Base-by-base conservation (phyloP, 192 early-diverging fungal species). In the Gigaspora rosea region DNA sequence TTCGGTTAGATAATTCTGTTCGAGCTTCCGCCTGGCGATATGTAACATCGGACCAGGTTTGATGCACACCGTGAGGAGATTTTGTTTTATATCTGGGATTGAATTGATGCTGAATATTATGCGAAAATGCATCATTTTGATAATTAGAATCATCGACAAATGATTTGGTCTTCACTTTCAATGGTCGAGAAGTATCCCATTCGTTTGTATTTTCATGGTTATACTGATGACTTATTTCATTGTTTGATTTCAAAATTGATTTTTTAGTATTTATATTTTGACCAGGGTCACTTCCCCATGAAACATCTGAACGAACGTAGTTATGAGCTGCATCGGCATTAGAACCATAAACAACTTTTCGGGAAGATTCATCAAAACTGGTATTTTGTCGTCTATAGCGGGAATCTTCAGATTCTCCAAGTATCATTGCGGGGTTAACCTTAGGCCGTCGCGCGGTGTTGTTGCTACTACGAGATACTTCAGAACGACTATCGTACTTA, bases 41-140 rank as follows among this genome's bases (percentile, higher is more conserved):
- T 27, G 51, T 52, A 16, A 75, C 74, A n/a, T 75, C 74, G 7
- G 74, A 75, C 74, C 63, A 65, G 32, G 61, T 35, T 41, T 33
- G 20, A 20, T n/a, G 74, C 32, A 4, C 13, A 12, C 20, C 27
- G 2, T 27, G 13, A 8, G 61, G 15, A 27, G 46, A 75, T 33
- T 49, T 64, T 20, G 33, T n/a, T 10, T 46, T 66, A 11, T 47
- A 47, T 33, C 64, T 46, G n/a, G 64, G 64, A n/a, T 66, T 64
- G 15, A 16, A 33, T 15, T 64, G 62, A 36, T 41, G 3, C 2
- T n/a, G 22, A 16, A 35, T 33, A 36, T 64, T 64, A 64, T 64
- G 22, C 12, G 10, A 15, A 16, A 33, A 64, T 15, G 27, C 12
- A 36, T 64, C 62, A 64, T 16, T 16, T 64, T 41, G 62, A 35